phyloP scores from a whole-genome alignment of 805 yeast genomes.

The Candida bentonensis region DNA sequence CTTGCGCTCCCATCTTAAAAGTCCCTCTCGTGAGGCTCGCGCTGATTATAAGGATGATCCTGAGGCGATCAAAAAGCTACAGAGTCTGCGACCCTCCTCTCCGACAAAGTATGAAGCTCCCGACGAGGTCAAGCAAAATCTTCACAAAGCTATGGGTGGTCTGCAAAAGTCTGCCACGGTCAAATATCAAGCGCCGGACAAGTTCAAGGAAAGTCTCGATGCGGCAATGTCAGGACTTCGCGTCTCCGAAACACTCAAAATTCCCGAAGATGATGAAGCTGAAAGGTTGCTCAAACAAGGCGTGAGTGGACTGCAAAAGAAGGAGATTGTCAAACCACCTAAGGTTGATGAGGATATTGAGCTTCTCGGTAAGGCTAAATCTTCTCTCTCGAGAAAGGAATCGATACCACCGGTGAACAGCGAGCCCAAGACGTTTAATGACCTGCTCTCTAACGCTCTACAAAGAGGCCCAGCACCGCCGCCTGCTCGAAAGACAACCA shows the following conservation, averaged over 20 bases:
- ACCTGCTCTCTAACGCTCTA: conserved; percentile 5
- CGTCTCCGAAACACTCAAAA: background rate
- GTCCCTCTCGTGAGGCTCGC: background rate
- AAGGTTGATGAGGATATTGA: background rate
- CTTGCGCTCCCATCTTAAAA: background rate
- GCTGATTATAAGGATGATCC: conserved; percentile 2
- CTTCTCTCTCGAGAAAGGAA: background rate
- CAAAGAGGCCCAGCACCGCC: conserved; percentile 8
- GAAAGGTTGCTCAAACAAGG: background rate
- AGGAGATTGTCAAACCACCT: background rate
- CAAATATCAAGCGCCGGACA: conserved; percentile 10
- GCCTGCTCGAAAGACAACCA: background rate
- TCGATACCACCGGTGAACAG: background rate
- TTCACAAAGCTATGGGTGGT: conserved; percentile 10
- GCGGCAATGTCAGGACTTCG: background rate
- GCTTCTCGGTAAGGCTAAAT: background rate
- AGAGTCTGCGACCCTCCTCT: conserved; percentile 8
- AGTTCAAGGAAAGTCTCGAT: conserved; percentile 7
- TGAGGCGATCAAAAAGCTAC: conserved; percentile 11
- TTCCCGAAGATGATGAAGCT: background rate
- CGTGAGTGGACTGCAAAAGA: background rate
- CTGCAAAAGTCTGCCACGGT: conserved; percentile 11
- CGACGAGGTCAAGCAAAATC: conserved; percentile 10
- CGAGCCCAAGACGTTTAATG: conserved; percentile 5
- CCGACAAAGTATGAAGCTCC: conserved; percentile 5